Base-by-base conservation (phyloP, 176 grass and related monocot species). In the Chloris gayana region DNA sequence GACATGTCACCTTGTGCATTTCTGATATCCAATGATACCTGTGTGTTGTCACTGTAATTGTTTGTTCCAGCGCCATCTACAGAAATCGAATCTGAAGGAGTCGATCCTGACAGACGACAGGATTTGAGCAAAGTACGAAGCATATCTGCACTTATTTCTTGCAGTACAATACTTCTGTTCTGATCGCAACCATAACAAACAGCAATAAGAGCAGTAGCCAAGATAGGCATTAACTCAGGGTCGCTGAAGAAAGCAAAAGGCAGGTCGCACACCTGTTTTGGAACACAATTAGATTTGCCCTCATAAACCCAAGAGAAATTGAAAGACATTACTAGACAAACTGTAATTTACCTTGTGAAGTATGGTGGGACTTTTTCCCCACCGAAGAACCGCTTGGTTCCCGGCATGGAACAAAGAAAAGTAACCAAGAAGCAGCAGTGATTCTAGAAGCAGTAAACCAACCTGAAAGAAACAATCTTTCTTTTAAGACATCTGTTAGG, bases 331-430 rank as follows among this genome's bases (percentile, higher is more conserved):
- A 30, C 24, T 74, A 86, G 3, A 83, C 13, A 70, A 73, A 44
- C 9, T 17, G 25, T 54, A 30, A 47, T 83, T 89, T 83, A 99
- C 96, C 92, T 99, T 99, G 60, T 99, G 96, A 67, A 99, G 88
- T 89, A 99, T 99, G 79, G 96, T 99, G 68, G 96, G 96, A 85
- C 96, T 95, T 82, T 99, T 99, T 54, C 96, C 96, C 96, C 96
- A 99, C 35, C 96, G 80, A 86, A 98, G 96, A 86, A 99, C 92
- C 56, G 96, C 92, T 91, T 93, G 96, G 83, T 99, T 99, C 56
- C 83, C 96, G 38, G 88, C 74, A 95, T 99, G 96, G 87, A 99
- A 99, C 64, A 99, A 99, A 74, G 96, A 90, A 76, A 99, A 99
- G 75, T 95, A 99, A 37, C 96, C 90, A 82, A 99, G 84, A 64